phyloP scores from a whole-genome alignment of 495 filamentous ascomycete genomes.

The Annulohypoxylon bovei region DNA sequence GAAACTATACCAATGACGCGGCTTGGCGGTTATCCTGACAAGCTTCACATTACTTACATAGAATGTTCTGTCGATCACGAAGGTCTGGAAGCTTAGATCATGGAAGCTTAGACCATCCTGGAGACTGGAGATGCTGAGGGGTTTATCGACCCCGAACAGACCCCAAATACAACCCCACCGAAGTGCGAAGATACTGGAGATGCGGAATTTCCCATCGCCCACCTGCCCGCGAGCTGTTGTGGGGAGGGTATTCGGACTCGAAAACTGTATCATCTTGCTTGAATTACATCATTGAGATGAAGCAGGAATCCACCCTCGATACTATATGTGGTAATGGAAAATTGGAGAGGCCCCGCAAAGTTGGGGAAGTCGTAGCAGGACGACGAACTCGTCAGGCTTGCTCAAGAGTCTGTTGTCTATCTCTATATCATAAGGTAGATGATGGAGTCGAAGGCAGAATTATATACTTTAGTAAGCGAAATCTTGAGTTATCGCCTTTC shows the following conservation, averaged over 20 bases:
- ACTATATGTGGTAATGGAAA: not conserved
- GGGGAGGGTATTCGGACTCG: not conserved
- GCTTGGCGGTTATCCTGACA: not conserved
- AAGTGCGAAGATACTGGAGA: not conserved
- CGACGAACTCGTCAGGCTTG: not conserved
- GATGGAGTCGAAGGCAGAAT: not conserved
- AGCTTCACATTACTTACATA: conserved; percentile 1
- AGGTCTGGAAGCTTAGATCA: not conserved
- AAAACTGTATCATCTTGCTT: not conserved
- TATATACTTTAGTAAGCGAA: conserved; percentile 15
- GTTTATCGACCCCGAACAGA: not conserved
- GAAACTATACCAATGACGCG: conserved; percentile 3
- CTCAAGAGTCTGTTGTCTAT: not conserved
- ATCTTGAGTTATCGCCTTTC: not conserved
- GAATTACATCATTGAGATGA: not conserved
- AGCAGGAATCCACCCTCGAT: not conserved
- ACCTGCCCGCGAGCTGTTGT: no score
- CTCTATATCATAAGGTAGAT: not conserved
- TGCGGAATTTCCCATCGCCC: not conserved
- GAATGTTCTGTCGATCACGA: conserved; percentile 22
- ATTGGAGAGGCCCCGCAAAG: not conserved
- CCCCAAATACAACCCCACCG: conserved; percentile 1
- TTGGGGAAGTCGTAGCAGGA: not conserved
- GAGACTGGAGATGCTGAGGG: conserved; percentile 6
- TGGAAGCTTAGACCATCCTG: not conserved